These are phyloP conservation scores for Raphanus raphanistrum DNA, from an alignment of 345 rosid species.

Conservation along the genomic window DNA sequence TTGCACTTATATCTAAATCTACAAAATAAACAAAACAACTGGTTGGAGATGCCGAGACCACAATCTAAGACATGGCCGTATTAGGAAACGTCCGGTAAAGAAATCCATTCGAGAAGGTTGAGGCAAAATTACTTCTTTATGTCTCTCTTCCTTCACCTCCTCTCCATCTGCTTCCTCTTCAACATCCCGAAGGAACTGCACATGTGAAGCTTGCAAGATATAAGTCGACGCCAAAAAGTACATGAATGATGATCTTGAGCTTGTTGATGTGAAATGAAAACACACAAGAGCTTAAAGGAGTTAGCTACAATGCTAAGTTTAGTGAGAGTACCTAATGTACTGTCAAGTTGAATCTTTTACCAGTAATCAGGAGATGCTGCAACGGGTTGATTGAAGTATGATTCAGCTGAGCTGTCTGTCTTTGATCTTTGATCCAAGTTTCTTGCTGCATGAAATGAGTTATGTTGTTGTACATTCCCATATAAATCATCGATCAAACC, in stretches of 20 bases:
- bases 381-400: too few relatives aligned
- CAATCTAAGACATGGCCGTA: conserved; percentile 62
- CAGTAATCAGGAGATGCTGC: too few relatives aligned
- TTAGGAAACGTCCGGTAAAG: conserved; percentile 44
- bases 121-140: conserved; percentile 10
- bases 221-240: background rate
- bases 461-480: too few relatives aligned
- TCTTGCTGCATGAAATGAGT: too few relatives aligned
- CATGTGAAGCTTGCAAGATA: conserved; percentile 66
- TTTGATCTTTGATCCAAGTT: too few relatives aligned
- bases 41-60: background rate
- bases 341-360: too few relatives aligned
- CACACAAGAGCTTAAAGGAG: too few relatives aligned
- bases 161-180: conserved; percentile 61
- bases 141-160: conserved; percentile 26
- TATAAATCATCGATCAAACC: too few relatives aligned
- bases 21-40: conserved; percentile 16
- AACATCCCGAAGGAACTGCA: conserved; percentile 81
- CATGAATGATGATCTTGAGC: background rate
- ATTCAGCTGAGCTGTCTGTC: too few relatives aligned
- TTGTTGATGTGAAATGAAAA: too few relatives aligned
- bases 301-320: too few relatives aligned
- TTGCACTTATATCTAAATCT: conserved; percentile 29
- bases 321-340: too few relatives aligned
- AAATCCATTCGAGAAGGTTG: conserved; percentile 32